These are phyloP conservation scores for Salix caprea DNA, from an alignment of 345 rosid genomes.

Conservation along the genomic window DNA sequence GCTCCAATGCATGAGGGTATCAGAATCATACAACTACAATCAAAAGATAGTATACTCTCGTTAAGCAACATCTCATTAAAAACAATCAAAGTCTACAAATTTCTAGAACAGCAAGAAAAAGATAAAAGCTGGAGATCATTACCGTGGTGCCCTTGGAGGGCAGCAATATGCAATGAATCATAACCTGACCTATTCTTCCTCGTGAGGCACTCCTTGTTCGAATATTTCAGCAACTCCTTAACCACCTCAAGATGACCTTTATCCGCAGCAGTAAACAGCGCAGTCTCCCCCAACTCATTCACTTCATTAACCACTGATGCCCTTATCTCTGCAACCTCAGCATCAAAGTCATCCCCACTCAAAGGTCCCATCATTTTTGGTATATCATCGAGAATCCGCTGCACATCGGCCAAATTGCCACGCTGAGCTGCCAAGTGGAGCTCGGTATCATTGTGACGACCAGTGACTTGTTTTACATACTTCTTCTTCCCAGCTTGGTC, in stretches of 20 bases:
- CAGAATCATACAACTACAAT: not conserved
- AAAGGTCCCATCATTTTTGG: conserved; percentile 65
- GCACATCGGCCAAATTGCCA: conserved; percentile 67
- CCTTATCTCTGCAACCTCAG: conserved; percentile 76
- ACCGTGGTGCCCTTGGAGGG: conserved; percentile 88
- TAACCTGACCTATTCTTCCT: conserved; percentile 74
- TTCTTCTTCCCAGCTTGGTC: conserved; percentile 88
- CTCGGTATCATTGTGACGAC: conserved; percentile 84
- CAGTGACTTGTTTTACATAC: conserved; percentile 94
- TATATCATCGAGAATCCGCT: conserved; percentile 70
- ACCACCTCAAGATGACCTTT: conserved; percentile 89
- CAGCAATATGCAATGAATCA: conserved; percentile 89
- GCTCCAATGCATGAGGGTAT: not conserved
- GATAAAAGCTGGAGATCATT: conserved; percentile 17
- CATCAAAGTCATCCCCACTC: conserved; percentile 65
- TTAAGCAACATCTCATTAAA: not conserved
- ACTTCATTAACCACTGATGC: conserved; percentile 84
- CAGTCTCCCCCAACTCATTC: conserved; percentile 90
- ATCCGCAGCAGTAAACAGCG: conserved; percentile 81
- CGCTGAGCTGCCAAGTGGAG: conserved; percentile 87
- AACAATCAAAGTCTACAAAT: not conserved
- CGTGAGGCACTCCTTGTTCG: conserved; percentile 63
- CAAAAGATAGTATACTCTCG: not conserved
- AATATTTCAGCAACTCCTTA: conserved; percentile 76
- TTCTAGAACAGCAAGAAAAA: not conserved